phyloP scores from a whole-genome alignment of 176 grass and related monocot species.

The Carex scoparia region DNA sequence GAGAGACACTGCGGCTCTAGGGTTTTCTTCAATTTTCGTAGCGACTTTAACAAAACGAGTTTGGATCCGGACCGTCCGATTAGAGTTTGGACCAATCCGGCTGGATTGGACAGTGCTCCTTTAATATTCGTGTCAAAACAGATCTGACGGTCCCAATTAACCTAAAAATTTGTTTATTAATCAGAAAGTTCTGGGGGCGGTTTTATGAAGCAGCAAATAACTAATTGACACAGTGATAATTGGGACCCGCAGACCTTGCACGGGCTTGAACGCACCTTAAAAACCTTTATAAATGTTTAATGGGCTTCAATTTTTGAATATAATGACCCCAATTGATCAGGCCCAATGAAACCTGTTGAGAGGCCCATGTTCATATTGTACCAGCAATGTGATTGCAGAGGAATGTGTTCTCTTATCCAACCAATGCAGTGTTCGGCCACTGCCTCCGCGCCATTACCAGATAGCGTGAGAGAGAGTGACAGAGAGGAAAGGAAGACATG shows the following conservation, averaged over 20 bases:
- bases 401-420: background rate
- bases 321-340: background rate
- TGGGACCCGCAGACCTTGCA: background rate
- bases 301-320: background rate
- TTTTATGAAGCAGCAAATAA: background rate
- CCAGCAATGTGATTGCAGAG: background rate
- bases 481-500: constrained; percentile 25
- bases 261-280: background rate
- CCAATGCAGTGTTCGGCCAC: background rate
- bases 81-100: too few relatives aligned
- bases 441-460: background rate
- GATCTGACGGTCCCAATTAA: too few relatives aligned
- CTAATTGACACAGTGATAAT: background rate
- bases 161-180: too few relatives aligned
- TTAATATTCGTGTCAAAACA: too few relatives aligned
- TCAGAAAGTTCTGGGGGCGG: background rate
- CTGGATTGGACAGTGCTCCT: too few relatives aligned
- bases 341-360: background rate
- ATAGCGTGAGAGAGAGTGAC: background rate
- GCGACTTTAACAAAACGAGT: too few relatives aligned
- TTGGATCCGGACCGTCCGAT: too few relatives aligned
- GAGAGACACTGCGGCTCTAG: too few relatives aligned
- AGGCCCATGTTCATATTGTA: background rate
- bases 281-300: background rate
- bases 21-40: too few relatives aligned